phyloP scores from a whole-genome alignment of 108 stramenopile genomes.

The Nitzschia sp. region DNA sequence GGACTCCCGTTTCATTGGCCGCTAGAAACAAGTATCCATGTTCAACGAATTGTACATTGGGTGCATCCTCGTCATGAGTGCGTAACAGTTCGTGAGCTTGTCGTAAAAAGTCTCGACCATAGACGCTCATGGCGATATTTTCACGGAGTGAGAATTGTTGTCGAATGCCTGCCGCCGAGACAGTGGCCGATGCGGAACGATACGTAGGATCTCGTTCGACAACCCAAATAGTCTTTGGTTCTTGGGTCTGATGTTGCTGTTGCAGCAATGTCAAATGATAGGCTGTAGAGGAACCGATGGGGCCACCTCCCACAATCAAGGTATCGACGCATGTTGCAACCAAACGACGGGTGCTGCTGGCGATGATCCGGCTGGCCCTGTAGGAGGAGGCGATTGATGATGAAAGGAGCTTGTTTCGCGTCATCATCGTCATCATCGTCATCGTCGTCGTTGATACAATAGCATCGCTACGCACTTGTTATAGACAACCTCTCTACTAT shows the following conservation, averaged over 20 bases:
- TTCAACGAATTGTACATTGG: slow-evolving; percentile 29
- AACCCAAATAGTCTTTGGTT: slow-evolving; percentile 35
- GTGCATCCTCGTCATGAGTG: not conserved
- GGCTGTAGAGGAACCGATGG: slow-evolving; percentile 66
- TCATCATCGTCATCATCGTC: no score
- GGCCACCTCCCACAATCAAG: slow-evolving; percentile 70
- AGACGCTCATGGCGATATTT: slow-evolving; percentile 72
- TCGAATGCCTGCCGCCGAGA: slow-evolving; percentile 74
- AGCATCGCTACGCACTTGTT: no score
- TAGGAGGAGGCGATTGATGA: no score
- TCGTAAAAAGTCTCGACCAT: slow-evolving; percentile 68
- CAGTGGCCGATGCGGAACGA: slow-evolving; percentile 48
- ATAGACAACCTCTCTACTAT: no score
- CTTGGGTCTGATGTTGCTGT: not conserved
- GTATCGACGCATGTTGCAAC: no score
- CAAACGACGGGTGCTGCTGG: not conserved
- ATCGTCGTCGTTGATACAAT: no score
- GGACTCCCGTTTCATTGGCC: slow-evolving; percentile 33
- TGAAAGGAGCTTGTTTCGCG: no score
- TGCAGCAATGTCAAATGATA: slow-evolving; percentile 53
- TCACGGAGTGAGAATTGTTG: slow-evolving; percentile 65
- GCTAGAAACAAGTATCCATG: slow-evolving; percentile 81
- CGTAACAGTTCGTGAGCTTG: not conserved
- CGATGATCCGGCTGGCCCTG: no score
- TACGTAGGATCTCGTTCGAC: slow-evolving; percentile 74